Evolutionary conservation across 768 basidiomycete genomes (phyloP).

Genomic region (Hortiboletus campestris): DNA sequence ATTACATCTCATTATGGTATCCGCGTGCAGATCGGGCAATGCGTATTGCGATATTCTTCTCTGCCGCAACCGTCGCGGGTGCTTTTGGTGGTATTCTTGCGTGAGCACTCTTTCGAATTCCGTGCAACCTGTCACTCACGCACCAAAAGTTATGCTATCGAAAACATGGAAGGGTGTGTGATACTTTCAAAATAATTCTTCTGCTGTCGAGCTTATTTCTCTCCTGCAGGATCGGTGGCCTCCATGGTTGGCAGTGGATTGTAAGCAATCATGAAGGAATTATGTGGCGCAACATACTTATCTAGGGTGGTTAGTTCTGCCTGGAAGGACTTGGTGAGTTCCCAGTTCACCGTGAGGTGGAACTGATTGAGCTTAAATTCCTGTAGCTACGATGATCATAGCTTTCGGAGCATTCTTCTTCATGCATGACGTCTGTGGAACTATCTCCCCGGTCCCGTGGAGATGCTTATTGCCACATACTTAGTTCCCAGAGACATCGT

Average conservation of each 20-base stretch:
- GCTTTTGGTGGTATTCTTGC: conserved; percentile 50
- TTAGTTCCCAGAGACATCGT: conserved; percentile 58
- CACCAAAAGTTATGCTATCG: conserved; percentile 33
- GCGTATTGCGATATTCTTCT: conserved; percentile 63
- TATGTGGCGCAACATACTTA: conserved; percentile 7
- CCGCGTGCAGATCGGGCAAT: conserved; percentile 53
- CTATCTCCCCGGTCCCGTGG: neutral
- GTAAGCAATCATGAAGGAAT: conserved; percentile 19
- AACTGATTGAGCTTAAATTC: neutral
- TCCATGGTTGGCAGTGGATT: conserved; percentile 40
- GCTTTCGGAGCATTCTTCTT: conserved; percentile 40
- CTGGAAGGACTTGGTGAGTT: conserved; percentile 27
- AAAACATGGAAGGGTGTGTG: conserved; percentile 34
- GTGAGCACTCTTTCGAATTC: conserved; percentile 23
- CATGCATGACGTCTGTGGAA: conserved; percentile 48
- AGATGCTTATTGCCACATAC: neutral
- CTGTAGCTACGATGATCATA: conserved; percentile 19
- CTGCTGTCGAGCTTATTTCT: neutral
- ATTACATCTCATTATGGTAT: conserved; percentile 59
- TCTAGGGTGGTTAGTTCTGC: conserved; percentile 24
- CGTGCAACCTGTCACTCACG: neutral
- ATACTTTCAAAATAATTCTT: conserved; percentile 13
- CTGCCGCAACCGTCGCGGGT: conserved; percentile 56
- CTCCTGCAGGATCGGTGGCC: conserved; percentile 22
- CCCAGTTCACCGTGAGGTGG: neutral